Evolutionary conservation across 371 early-diverging fungal species (phyloP).

Genomic region (Rhizopus microsporus): DNA sequence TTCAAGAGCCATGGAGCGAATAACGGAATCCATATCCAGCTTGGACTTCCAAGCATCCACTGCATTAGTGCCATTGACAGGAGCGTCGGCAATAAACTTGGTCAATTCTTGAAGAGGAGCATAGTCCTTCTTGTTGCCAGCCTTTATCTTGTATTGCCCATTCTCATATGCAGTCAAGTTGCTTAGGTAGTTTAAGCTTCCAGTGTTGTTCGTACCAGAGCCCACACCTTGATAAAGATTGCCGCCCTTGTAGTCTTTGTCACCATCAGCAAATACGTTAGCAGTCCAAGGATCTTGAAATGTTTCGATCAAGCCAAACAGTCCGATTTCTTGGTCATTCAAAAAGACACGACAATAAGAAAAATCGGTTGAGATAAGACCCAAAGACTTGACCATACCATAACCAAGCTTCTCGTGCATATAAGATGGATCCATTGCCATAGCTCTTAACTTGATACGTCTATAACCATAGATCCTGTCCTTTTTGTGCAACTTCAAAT

Average conservation of each 20-base stretch:
- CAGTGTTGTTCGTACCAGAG: neutral
- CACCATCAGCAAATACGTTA: slow-evolving; percentile 31
- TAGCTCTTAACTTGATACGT: slow-evolving; percentile 51
- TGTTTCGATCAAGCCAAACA: slow-evolving; percentile 38
- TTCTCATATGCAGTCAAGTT: slow-evolving; percentile 18
- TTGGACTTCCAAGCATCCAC: slow-evolving; percentile 28
- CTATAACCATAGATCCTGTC: slow-evolving; percentile 38
- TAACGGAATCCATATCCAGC: slow-evolving; percentile 17
- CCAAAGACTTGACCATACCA: slow-evolving; percentile 42
- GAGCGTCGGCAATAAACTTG: slow-evolving; percentile 19
- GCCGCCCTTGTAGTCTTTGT: slow-evolving; percentile 29
- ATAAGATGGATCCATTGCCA: slow-evolving; percentile 44
- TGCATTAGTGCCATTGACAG: slow-evolving; percentile 9
- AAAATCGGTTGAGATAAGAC: slow-evolving; percentile 44
- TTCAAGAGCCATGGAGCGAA: slow-evolving; percentile 36
- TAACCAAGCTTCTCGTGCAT: slow-evolving; percentile 46
- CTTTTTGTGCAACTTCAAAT: slow-evolving; percentile 16
- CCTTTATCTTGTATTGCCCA: slow-evolving; percentile 33
- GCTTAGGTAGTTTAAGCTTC: slow-evolving; percentile 26
- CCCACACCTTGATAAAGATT: slow-evolving; percentile 30
- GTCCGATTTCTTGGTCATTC: slow-evolving; percentile 31
- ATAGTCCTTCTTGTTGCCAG: slow-evolving; percentile 15
- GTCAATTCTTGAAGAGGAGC: slow-evolving; percentile 28
- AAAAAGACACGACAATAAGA: slow-evolving; percentile 36
- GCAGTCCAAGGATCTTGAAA: slow-evolving; percentile 40